Percentiles rank a stretch among this genome's conserved stretches.
Evolutionary conservation across 1,284 basidiomycete species (phyloP).

Genomic region (Fomitopsis pinicola): DNA sequence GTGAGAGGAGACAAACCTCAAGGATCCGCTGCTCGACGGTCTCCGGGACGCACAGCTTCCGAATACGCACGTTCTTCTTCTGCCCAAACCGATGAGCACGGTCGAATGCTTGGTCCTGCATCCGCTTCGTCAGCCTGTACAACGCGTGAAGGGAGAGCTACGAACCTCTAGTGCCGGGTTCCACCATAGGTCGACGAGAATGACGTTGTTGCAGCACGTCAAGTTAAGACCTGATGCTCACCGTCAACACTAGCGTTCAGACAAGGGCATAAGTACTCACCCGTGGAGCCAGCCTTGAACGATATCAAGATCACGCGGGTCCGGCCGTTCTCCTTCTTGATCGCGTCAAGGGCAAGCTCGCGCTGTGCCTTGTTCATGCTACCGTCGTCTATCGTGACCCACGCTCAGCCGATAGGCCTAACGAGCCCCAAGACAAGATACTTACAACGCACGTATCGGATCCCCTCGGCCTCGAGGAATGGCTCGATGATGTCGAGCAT

Average conservation of each 20-base stretch:
- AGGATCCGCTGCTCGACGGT: conserved; percentile 92
- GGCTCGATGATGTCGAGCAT: conserved; percentile 88
- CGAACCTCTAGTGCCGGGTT: conserved; percentile 80
- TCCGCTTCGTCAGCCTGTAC: too few relatives aligned
- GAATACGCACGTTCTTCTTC: conserved; percentile 83
- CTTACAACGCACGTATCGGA: conserved; percentile 85
- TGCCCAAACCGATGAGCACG: conserved; percentile 72
- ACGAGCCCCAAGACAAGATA: conserved; percentile 13
- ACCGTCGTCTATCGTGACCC: conserved; percentile 70
- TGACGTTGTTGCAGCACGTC: conserved; percentile 92
- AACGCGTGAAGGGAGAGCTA: background rate
- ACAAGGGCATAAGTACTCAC: conserved; percentile 29
- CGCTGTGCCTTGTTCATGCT: conserved; percentile 77
- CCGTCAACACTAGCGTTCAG: conserved; percentile 1
- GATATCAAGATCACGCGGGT: conserved; percentile 87
- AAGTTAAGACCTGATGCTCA: conserved; percentile 73
- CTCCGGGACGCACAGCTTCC: conserved; percentile 85
- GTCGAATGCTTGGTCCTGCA: conserved; percentile 71
- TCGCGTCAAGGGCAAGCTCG: conserved; percentile 69
- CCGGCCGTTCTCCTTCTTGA: conserved; percentile 51
- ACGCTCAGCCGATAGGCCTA: background rate
- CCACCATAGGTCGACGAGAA: conserved; percentile 95
- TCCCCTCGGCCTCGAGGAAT: conserved; percentile 63
- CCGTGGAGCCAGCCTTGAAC: conserved; percentile 93
- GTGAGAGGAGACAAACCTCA: conserved; percentile 33